Base-by-base conservation (phyloP, 1,139 yeast species). In the Yamadazyma dendronema region DNA sequence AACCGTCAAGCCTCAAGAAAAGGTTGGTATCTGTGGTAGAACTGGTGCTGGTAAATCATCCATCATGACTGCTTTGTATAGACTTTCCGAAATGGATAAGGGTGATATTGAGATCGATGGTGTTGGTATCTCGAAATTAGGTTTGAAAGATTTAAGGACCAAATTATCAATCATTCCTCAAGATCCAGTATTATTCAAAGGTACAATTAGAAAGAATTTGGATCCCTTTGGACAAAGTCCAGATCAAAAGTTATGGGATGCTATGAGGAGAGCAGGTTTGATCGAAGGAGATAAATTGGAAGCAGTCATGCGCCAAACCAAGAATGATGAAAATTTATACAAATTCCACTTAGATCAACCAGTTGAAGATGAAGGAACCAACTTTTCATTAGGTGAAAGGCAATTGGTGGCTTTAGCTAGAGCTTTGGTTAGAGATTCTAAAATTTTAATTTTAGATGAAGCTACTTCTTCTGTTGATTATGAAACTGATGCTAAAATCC, bases 1-100 rank as follows among this genome's bases (percentile, higher is more conserved):
- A 58, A 71, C 76, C 33, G 88, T 92, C 28, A 78, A 81, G 32
- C 80, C 95, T 10, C 81, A 81, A 47, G 78, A 81, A 54, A 92
- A 92, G 59, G 78, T 92, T 49, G 98, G 97, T 52, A 84, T 92
- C 54, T 96, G 92, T 49, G 98, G 97, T 34, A 83, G 97, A 61
- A 92, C 98, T 1, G 98, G 98, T 59, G 97, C 97, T 21, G 98
- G 98, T 50, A 92, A 92, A 61, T 88, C 97, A 1, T 89, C 97
- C 1, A 88, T 92, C 43, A 89, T 92, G 56, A 84, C 96, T 4
- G 96, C 97, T 3, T 75, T 92, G 50, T 90, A 90, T 68, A 76
- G 98, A 54, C 82, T 92, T 57, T 69, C 86, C 51, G 97, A 90
- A 53, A 88, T 95, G 3, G 94, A 86, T 43, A 67, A 81, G 5